These are phyloP conservation scores for Ophiostoma ulmi DNA, from an alignment of 2,329 filamentous ascomycete genomes.

Conservation along the genomic window DNA sequence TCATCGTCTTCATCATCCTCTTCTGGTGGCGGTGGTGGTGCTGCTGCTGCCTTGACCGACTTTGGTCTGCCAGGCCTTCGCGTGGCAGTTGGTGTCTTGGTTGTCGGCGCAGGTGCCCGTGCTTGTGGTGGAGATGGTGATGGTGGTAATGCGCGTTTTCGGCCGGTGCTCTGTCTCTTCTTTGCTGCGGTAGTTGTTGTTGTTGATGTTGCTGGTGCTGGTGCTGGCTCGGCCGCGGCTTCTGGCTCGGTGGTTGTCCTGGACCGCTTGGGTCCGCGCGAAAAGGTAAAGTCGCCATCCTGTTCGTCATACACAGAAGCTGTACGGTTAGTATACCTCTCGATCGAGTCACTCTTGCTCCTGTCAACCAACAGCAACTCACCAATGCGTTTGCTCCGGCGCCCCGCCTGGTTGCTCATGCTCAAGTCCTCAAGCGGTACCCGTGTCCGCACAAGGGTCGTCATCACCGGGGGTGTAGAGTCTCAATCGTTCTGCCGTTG, in stretches of 20 bases:
- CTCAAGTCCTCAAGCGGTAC: conserved; percentile 62
- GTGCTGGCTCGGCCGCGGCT: conserved; percentile 30
- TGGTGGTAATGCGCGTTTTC: conserved; percentile 31
- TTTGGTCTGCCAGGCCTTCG: conserved; percentile 23
- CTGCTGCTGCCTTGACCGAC: conserved; percentile 15
- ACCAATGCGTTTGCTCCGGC: conserved; percentile 61
- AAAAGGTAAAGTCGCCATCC: conserved; percentile 72
- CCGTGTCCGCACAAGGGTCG: conserved; percentile 61
- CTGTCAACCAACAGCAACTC: conserved; percentile 33
- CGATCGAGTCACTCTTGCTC: background rate
- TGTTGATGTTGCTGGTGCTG: conserved; percentile 26
- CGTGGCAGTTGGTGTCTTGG: background rate
- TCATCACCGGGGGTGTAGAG: conserved; percentile 47
- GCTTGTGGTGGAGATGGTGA: conserved; percentile 24
- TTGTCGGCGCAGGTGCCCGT: background rate
- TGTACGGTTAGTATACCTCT: conserved; percentile 12
- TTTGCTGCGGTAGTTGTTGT: conserved; percentile 32
- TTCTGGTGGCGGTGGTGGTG: conserved; percentile 31
- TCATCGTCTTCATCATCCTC: conserved; percentile 15
- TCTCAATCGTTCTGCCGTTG: background rate
- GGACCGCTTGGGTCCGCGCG: conserved; percentile 59
- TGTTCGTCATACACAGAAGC: conserved; percentile 59
- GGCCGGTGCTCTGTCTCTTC: conserved; percentile 40
- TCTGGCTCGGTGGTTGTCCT: conserved; percentile 49
- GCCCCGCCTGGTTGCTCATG: conserved; percentile 60